Evolutionary conservation across 2,329 filamentous ascomycete genomes (phyloP).

Genomic region (Penicillium sp.): DNA sequence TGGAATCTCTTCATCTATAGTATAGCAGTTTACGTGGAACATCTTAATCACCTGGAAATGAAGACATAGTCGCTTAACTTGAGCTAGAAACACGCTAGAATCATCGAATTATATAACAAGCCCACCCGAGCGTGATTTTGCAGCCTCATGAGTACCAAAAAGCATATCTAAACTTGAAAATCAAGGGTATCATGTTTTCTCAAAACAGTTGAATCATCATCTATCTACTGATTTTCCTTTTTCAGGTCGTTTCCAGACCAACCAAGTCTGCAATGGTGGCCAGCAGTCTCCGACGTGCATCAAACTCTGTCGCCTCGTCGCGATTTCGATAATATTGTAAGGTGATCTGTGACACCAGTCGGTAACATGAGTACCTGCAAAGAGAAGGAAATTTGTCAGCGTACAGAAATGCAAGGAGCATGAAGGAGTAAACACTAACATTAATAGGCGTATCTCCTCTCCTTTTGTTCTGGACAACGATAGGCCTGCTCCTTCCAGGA

Average conservation of each 20-base stretch:
- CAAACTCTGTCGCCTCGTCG: slow-evolving; percentile 37
- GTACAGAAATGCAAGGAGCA: background rate
- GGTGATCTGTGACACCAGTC: slow-evolving; percentile 36
- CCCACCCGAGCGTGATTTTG: background rate
- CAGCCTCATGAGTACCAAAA: background rate
- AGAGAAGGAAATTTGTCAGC: background rate
- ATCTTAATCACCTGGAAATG: background rate
- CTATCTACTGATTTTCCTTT: background rate
- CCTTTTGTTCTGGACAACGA: slow-evolving; percentile 22
- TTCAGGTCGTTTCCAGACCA: slow-evolving; percentile 14
- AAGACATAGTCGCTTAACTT: background rate
- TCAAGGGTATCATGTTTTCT: background rate
- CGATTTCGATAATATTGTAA: slow-evolving; percentile 41
- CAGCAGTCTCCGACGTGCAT: slow-evolving; percentile 37
- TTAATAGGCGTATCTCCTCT: slow-evolving; percentile 32
- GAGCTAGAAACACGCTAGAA: background rate
- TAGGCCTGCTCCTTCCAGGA: slow-evolving; percentile 38
- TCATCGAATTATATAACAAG: background rate
- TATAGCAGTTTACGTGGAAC: no score
- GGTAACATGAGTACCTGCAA: slow-evolving; percentile 42
- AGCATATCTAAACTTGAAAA: background rate
- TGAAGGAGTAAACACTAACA: slow-evolving; percentile 23
- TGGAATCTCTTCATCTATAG: no score
- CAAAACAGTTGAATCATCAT: background rate
- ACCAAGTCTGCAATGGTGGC: slow-evolving; percentile 32